Evolutionary conservation across 164 flowering plant species (phyloP).

Genomic region (Litsea cubeba): DNA sequence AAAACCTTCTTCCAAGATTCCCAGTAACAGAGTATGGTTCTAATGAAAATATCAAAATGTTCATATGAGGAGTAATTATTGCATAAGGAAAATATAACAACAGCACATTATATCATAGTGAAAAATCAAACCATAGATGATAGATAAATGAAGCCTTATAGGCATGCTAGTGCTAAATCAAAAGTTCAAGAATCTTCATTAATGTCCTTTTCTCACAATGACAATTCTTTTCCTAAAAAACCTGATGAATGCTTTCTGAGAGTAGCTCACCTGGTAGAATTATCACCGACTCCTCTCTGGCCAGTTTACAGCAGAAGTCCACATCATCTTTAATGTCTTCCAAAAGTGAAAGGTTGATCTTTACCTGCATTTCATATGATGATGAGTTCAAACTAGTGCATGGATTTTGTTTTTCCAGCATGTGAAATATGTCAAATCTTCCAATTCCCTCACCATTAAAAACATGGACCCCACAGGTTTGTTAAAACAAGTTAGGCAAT

Average conservation of each 20-base stretch:
- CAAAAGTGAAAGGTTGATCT: conserved; percentile 43
- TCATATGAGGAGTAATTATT: not conserved
- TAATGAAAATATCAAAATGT: not conserved
- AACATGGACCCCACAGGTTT: conserved; percentile 83
- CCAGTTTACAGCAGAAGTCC: conserved; percentile 78
- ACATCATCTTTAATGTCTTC: conserved; percentile 65
- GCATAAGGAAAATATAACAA: not conserved
- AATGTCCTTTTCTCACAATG: no score
- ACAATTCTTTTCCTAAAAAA: no score
- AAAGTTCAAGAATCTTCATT: no score
- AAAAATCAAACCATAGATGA: no score
- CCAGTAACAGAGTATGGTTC: not conserved
- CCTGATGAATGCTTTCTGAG: no score
- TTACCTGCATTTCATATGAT: conserved; percentile 37
- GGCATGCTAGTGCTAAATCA: no score
- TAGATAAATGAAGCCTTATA: no score
- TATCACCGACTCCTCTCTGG: conserved; percentile 72
- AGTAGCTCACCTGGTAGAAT: conserved; percentile 64
- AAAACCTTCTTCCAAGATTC: not conserved
- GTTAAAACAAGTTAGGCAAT: conserved; percentile 22
- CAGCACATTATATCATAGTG: no score
- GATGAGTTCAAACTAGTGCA: no score
- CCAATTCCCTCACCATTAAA: conserved; percentile 47
- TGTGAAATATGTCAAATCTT: not conserved
- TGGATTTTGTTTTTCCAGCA: not conserved